These are phyloP conservation scores for Oryza glumipatula DNA, from an alignment of 176 grass and related monocot species.

Conservation along the genomic window DNA sequence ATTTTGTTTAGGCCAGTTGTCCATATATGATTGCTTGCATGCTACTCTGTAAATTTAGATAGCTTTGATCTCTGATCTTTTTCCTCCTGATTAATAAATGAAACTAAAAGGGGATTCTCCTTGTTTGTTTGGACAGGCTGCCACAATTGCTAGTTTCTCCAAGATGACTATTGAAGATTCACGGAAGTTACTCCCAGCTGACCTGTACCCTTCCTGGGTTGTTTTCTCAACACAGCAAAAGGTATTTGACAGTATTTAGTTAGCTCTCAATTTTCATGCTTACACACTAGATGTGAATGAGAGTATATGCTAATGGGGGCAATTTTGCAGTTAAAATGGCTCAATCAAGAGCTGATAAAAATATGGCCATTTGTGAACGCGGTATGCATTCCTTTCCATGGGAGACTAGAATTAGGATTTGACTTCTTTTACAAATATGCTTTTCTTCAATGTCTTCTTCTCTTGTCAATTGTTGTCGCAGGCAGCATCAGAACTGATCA, in stretches of 20 bases:
- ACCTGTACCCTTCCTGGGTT: slow-evolving; percentile 91
- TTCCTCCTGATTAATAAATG: background rate
- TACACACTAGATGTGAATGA: slow-evolving; percentile 4
- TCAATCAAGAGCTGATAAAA: slow-evolving; percentile 86
- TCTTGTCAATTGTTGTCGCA: slow-evolving; percentile 47
- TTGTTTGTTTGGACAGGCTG: slow-evolving; percentile 62
- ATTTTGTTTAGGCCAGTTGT: background rate
- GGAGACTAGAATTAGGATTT: background rate
- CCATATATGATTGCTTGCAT: background rate
- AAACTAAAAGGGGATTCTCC: slow-evolving; percentile 1
- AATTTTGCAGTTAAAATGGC: slow-evolving; percentile 88
- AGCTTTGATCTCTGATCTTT: background rate
- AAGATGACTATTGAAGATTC: slow-evolving; percentile 95
- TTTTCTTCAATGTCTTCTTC: slow-evolving; percentile 37
- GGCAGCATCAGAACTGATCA: slow-evolving; percentile 95
- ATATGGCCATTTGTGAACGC: slow-evolving; percentile 91
- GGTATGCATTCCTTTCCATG: slow-evolving; percentile 45
- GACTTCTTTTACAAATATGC: background rate
- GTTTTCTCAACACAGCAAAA: slow-evolving; percentile 88
- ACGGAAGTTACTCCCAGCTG: slow-evolving; percentile 72
- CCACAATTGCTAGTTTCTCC: slow-evolving; percentile 81
- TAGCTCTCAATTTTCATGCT: background rate
- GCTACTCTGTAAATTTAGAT: background rate
- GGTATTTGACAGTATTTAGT: slow-evolving; percentile 54
- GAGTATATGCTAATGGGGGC: slow-evolving; percentile 26